phyloP scores from a whole-genome alignment of 768 basidiomycete species.

The Rhizopogon vesiculosus region DNA sequence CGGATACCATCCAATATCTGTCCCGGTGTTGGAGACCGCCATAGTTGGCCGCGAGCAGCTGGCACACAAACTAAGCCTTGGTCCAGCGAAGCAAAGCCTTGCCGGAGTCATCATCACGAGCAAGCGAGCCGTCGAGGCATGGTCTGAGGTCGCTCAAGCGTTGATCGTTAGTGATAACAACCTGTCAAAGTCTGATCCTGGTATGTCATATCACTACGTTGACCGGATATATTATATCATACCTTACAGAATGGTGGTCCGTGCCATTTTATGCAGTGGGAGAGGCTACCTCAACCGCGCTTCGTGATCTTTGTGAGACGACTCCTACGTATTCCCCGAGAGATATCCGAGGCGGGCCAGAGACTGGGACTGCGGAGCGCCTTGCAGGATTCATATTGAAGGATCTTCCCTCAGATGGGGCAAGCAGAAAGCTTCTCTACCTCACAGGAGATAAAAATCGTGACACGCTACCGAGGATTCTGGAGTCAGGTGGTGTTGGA shows the following conservation, averaged over 20 bases:
- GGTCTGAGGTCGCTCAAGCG: slow-evolving; percentile 41
- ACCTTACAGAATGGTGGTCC: slow-evolving; percentile 40
- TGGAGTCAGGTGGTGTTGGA: slow-evolving; percentile 39
- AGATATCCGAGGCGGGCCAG: slow-evolving; percentile 38
- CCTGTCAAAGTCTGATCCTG: slow-evolving; percentile 1
- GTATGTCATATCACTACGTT: slow-evolving; percentile 5
- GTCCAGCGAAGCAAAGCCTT: slow-evolving; percentile 29
- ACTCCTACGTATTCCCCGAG: slow-evolving; percentile 33
- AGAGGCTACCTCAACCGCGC: slow-evolving; percentile 48
- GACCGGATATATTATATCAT: neutral
- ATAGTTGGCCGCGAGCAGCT: slow-evolving; percentile 47
- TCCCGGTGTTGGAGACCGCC: slow-evolving; percentile 69
- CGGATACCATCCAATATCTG: slow-evolving; percentile 51
- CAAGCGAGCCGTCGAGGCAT: slow-evolving; percentile 71
- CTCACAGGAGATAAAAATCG: slow-evolving; percentile 86
- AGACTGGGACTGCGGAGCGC: slow-evolving; percentile 63
- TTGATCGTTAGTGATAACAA: slow-evolving; percentile 8
- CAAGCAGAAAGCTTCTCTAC: slow-evolving; percentile 46
- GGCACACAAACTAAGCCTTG: slow-evolving; percentile 32
- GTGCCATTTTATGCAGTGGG: slow-evolving; percentile 82
- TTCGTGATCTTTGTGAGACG: slow-evolving; percentile 31
- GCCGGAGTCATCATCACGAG: slow-evolving; percentile 77
- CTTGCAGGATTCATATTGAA: slow-evolving; percentile 61
- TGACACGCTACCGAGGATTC: slow-evolving; percentile 54
- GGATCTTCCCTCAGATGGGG: slow-evolving; percentile 19